Evolutionary conservation across 768 basidiomycete genomes (phyloP), one percentile per base, ranked within the genome.

Genomic region (Lyophyllum semitale): DNA sequence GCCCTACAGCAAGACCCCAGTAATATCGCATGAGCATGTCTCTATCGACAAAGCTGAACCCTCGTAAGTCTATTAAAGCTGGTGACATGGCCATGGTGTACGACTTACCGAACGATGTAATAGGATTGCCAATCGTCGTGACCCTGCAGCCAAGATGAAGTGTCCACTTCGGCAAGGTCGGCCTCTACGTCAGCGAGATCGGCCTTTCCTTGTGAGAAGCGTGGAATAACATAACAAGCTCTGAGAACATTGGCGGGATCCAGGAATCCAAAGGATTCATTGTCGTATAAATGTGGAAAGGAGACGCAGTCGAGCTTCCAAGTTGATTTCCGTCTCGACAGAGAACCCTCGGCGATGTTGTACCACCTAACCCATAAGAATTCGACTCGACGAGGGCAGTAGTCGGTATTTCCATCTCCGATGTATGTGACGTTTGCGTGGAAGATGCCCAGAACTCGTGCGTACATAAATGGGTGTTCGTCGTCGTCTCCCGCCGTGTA

Each of bases 211-310:
- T 11, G 18, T 1, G 51, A 43, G 43, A 72, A 78, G 0, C 54
- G 62, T 0, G 77, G 75, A 11, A 76, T 73, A 0, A 77, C 48
- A 30, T 77, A 72, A 11, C 60, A 60, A 0, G 51, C 66, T 1
- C 64, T 58, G 1, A 77, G 58, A 1, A 76, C 64, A 0, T 66
- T 54, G 0, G 40, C 44, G 0, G 74, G 74, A 55, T 76, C 68
- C 0, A 78, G n/a, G 53, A 78, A 77, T 0, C 71, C 66, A 54
- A 76, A 77, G 0, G 71, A 53, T 7, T 53, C 56, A 0, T 47
- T 13, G 0, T 69, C 61, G 8, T 41, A 45, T 2, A 64, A 51
- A 0, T 61, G 61, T 0, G 66, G 43, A 38, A 71, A 73, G 0
- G 48, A 52, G 1, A 73, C 13, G 8, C 26, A 56, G 29, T 63